phyloP scores from a whole-genome alignment of 345 rosid species.

The Angophora floribunda region DNA sequence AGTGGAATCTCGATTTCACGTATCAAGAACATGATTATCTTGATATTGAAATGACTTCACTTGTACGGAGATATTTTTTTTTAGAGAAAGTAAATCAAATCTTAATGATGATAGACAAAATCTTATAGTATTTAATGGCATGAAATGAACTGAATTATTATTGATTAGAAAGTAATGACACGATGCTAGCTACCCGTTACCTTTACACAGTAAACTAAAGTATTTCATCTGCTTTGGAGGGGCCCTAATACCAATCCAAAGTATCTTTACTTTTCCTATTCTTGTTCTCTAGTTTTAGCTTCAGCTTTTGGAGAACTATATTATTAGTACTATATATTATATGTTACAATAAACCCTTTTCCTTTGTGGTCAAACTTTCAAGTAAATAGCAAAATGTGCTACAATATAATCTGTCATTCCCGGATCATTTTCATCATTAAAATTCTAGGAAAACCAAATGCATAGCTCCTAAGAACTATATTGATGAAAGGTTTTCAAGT shows the following conservation, averaged over 20 bases:
- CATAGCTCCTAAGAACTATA: neutral
- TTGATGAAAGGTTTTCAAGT: neutral
- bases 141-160: neutral
- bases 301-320: neutral
- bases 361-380: neutral
- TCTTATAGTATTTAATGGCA: neutral
- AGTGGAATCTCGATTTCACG: neutral
- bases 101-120: neutral
- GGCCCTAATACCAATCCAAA: neutral
- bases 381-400: neutral
- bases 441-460: neutral
- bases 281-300: neutral
- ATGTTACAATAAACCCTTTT: neutral
- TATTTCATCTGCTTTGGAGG: neutral
- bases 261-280: neutral
- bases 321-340: neutral
- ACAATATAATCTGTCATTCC: neutral
- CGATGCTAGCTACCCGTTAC: neutral
- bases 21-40: neutral
- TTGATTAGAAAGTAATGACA: neutral
- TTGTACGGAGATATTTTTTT: neutral
- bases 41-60: neutral
- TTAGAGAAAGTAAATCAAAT: neutral
- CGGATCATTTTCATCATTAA: neutral
- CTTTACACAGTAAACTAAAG: neutral